Evolutionary conservation across 495 filamentous ascomycete species (phyloP), one percentile per base, ranked within the genome.

Genomic region (Penicillium cosmopolitanum): DNA sequence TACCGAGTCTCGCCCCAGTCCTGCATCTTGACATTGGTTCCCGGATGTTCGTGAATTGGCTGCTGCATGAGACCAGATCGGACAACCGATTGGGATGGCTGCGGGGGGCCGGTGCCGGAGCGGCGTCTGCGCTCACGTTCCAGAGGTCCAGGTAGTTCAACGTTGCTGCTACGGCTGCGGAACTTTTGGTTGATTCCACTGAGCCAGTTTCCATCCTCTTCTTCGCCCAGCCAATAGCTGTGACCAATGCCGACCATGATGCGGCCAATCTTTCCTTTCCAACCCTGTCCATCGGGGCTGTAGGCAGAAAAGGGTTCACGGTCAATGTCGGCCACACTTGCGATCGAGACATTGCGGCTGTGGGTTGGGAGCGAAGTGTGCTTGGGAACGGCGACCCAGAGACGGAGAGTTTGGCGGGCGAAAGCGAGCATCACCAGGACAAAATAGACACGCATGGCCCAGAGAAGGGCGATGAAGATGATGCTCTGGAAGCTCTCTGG

Each of bases 371-470:
- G 67, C 38, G 77, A 73, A 40, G 72, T 79, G 62, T 80, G 76
- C 25, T 73, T 73, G 55, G 77, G 77, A 33, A 77, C 73, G 21
- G 75, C 73, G 43, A 83, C 68, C 63, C 81, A 80, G 35, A 79
- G 63, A 28, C 89, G 83, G 47, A 97, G 73, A 11, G 89, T 84
- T 56, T 84, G 79, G 51, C 92, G 83, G 12, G 93, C 91, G 68
- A 88, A 93, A 16, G 91, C 86, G 66, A 93, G 83, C 70, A 96
- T 83, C 43, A 96, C 82, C 23, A 96, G 77, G 47, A 87, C 81
- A 62, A 92, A 91, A 72, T 96, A 97, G 12, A 87, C 57, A 23
- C 93, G 80, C 12, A 96, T 68, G 2, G 82, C 71, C 84, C 89
- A 95, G 35, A 97, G 80, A 8, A 81, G 64, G 6, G 82, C 80